These are phyloP conservation scores for Allodekkera sacchari DNA, from an alignment of 805 yeast species.

Conservation along the genomic window DNA sequence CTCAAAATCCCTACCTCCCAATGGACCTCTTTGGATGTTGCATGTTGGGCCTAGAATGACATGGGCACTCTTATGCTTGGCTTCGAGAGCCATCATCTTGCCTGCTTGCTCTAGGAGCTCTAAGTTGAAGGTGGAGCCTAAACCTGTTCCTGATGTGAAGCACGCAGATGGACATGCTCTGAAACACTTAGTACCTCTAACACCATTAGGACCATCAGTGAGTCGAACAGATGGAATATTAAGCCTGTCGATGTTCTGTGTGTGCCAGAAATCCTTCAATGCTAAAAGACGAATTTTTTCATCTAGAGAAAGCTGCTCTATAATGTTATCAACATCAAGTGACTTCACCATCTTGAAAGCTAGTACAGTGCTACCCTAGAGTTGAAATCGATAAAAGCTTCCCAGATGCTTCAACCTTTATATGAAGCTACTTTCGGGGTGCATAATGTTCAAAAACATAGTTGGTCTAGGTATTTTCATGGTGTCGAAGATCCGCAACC, in stretches of 20 bases:
- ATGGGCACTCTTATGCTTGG: slow-evolving; percentile 35
- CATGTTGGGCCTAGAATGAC: slow-evolving; percentile 28
- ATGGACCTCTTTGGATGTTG: slow-evolving; percentile 35
- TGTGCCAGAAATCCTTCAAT: slow-evolving; percentile 33
- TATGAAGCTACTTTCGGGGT: too few relatives aligned
- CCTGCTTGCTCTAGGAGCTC: slow-evolving; percentile 32
- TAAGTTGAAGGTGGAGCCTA: slow-evolving; percentile 37
- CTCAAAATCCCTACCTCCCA: slow-evolving; percentile 39
- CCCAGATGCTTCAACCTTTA: too few relatives aligned
- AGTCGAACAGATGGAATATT: slow-evolving; percentile 28
- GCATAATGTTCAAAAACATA: too few relatives aligned
- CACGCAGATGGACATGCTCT: slow-evolving; percentile 35
- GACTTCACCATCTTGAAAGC: too few relatives aligned
- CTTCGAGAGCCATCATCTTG: slow-evolving; percentile 34
- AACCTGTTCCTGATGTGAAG: slow-evolving; percentile 38
- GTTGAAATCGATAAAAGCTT: too few relatives aligned
- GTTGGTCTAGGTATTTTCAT: too few relatives aligned
- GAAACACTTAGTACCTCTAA: slow-evolving; percentile 35
- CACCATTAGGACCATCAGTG: slow-evolving; percentile 41
- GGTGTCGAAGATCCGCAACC: too few relatives aligned
- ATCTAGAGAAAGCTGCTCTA: slow-evolving; percentile 16
- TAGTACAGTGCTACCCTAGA: too few relatives aligned
- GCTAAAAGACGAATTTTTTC: slow-evolving; percentile 28
- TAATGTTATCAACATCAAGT: slow-evolving; percentile 15
- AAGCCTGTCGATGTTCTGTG: slow-evolving; percentile 24